Conservation (phyloP, 371 early-diverging fungal genomes). For the Mortierella sp. region DNA sequence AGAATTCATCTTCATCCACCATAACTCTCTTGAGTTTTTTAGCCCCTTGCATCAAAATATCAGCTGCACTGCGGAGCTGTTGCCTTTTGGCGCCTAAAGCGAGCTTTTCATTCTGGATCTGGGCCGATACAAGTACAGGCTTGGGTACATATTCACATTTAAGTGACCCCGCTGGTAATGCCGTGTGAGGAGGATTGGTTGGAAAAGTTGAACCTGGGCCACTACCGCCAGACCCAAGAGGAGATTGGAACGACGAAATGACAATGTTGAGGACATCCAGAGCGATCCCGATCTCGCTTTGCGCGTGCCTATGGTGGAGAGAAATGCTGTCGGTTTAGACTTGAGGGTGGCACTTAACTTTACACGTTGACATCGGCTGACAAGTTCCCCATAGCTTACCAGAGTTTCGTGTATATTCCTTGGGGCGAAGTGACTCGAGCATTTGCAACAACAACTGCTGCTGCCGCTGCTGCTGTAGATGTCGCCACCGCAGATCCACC, state of each 20-base stretch:
- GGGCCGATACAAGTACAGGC: conserved; percentile 62
- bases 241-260: conserved; percentile 63
- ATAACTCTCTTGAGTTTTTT: conserved; percentile 64
- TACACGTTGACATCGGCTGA: too few species aligned
- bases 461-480: conserved; percentile 15
- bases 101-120: conserved; percentile 70
- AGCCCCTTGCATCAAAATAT: conserved; percentile 70
- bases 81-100: conserved; percentile 79
- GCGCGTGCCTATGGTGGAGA: conserved; percentile 66
- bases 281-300: conserved; percentile 82
- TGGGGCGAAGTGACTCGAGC: conserved; percentile 43
- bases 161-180: conserved; percentile 67
- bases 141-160: conserved; percentile 71
- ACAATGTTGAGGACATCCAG: conserved; percentile 82
- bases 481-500: conserved; percentile 7
- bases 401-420: conserved; percentile 47
- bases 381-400: conserved; percentile 23
- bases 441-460: conserved; percentile 13
- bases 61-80: conserved; percentile 75
- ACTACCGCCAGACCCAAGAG: conserved; percentile 42
- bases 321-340: neutral
- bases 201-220: conserved; percentile 22
- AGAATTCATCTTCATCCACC: conserved; percentile 74
- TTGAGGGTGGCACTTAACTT: neutral
- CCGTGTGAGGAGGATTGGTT: conserved; percentile 19